Evolutionary conservation across 441 rosid species (phyloP).

Genomic region (Erodium trifolium): DNA sequence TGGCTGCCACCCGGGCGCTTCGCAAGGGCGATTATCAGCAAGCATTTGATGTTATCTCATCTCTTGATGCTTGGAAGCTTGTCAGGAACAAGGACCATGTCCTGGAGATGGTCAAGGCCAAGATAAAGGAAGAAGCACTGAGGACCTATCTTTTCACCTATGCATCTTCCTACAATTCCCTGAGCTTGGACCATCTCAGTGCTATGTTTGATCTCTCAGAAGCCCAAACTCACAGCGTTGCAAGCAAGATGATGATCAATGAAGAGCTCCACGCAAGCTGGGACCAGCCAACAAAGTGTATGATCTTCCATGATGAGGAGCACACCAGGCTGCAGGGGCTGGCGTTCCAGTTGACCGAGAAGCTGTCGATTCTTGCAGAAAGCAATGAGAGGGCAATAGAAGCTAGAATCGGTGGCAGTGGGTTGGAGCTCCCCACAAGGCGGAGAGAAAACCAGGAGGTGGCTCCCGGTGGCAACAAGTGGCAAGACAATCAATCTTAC

Average conservation of each 20-base stretch:
- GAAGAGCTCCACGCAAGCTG: conserved; percentile 73
- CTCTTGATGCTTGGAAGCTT: conserved; percentile 67
- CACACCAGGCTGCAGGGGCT: conserved; percentile 57
- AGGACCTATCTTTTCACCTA: conserved; percentile 57
- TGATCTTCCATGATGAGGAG: conserved; percentile 61
- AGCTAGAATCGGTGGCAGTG: conserved; percentile 50
- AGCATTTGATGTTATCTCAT: conserved; percentile 43
- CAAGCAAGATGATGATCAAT: conserved; percentile 67
- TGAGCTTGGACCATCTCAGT: conserved; percentile 50
- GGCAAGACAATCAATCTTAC: no score
- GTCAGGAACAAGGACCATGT: conserved; percentile 37
- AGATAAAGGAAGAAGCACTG: conserved; percentile 65
- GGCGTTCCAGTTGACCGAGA: conserved; percentile 71
- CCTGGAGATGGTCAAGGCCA: conserved; percentile 52
- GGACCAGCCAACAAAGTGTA: conserved; percentile 74
- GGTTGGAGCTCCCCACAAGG: conserved; percentile 50
- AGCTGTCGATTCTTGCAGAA: conserved; percentile 46
- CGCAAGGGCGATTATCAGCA: conserved; percentile 52
- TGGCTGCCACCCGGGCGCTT: conserved; percentile 70
- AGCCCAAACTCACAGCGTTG: conserved; percentile 40
- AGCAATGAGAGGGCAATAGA: conserved; percentile 67
- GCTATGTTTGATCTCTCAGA: conserved; percentile 56
- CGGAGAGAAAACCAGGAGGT: no score
- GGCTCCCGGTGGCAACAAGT: no score
- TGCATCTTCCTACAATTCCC: conserved; percentile 43